Base-by-base conservation (phyloP, 164 flowering plant species). In the Vitis rupestris region DNA sequence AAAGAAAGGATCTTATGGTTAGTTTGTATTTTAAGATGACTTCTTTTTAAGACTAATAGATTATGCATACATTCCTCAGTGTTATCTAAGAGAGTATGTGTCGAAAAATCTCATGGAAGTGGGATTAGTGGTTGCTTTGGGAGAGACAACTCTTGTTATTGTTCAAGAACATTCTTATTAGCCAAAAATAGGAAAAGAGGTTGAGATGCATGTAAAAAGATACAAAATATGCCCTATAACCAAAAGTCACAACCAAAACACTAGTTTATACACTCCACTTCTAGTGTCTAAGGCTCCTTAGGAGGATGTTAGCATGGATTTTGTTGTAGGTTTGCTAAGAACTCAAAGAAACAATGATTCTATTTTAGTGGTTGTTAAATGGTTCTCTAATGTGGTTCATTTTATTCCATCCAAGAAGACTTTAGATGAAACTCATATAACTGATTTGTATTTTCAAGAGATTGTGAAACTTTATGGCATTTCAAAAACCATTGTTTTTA, bases 261-360 rank as follows among this genome's bases (percentile, higher is more conserved):
- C 58, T 0, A 69, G 51, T 1, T 16, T 70, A 9, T 54, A 64
- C 60, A 63, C 44, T 10, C 72, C 65, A 7, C 51, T 23, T 23
- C 69, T 50, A 7, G n/a, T 67, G 4, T 15, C 50, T 30, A 31
- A 30, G 9, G 23, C 19, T 6, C 58, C 66, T 13, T 69, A 66
- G 72, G 27, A 50, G 2, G 72, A 62, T 61, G 66, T 51, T 10
- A 69, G 72, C 15, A 30, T 67, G 50, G 70, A 67, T 8, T 67
- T 67, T 44, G 15, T 67, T 10, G 27, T 23, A 5, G 66, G 65
- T 0, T n/a, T 69, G n/a, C 59, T 12, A 2, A 10, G 59, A 3
- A 69, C 64, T 5, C 27, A 59, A 27, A 10, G 56, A 10, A 29
- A 30, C 16, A 51, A 61, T 8, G 66, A 69, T 29, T 69, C 61